phyloP scores from a whole-genome alignment of 1,139 yeast species.

The Insectozyma bohioensis region DNA sequence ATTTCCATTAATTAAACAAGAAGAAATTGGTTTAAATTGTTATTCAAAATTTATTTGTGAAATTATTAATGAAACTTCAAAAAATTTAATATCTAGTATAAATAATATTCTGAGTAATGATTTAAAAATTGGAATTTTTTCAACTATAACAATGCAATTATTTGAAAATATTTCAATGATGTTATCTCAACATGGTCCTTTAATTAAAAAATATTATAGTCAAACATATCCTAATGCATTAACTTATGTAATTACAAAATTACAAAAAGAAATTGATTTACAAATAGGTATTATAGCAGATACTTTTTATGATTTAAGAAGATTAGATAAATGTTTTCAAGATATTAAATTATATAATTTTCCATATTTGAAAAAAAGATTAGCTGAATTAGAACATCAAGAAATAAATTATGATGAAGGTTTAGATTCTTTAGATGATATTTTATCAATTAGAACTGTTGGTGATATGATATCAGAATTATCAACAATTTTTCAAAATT shows the following conservation, averaged over 20 bases:
- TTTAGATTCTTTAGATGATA: slow-evolving; percentile 27
- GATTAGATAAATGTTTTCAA: slow-evolving; percentile 53
- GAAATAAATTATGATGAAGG: slow-evolving; percentile 6
- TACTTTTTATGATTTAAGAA: slow-evolving; percentile 75
- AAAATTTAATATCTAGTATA: slow-evolving; percentile 51
- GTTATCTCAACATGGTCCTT: slow-evolving; percentile 80
- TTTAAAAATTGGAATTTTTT: slow-evolving; percentile 50
- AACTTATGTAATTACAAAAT: slow-evolving; percentile 62
- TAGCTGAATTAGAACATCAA: slow-evolving; percentile 15
- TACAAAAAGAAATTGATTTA: slow-evolving; percentile 86
- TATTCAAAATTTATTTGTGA: slow-evolving; percentile 86
- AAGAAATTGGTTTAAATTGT: slow-evolving; percentile 69
- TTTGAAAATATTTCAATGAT: slow-evolving; percentile 85
- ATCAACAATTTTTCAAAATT: slow-evolving; percentile 75
- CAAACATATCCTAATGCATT: slow-evolving; percentile 51
- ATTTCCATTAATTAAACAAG: slow-evolving; percentile 82
- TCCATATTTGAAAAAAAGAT: slow-evolving; percentile 38
- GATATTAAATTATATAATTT: slow-evolving; percentile 62
- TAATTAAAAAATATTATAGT: slow-evolving; percentile 74
- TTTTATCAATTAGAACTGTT: slow-evolving; percentile 38
- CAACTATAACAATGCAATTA: slow-evolving; percentile 69
- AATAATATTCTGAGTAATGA: slow-evolving; percentile 32
- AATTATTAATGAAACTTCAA: slow-evolving; percentile 77
- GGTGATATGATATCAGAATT: slow-evolving; percentile 68
- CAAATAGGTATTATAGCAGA: slow-evolving; percentile 89